Evolutionary conservation across 495 filamentous ascomycete genomes (phyloP), one percentile per base, ranked within the genome.

Genomic region (Hypoxylon perforatum): DNA sequence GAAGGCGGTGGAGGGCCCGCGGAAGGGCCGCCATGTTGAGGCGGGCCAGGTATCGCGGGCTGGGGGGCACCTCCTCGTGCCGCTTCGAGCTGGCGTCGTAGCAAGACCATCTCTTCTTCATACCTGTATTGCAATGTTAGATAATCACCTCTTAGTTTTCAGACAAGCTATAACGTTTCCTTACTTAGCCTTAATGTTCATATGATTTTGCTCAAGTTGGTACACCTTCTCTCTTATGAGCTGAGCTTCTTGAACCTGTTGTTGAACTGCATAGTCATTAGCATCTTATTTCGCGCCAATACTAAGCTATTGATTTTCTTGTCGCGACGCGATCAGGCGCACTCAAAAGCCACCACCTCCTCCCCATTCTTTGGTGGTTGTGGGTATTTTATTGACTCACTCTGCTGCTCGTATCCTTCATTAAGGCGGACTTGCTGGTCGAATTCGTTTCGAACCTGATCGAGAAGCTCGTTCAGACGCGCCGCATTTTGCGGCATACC

Each of bases 171-270:
- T 25, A 62, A 11, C 19, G 12, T 35, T 28, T 42, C 75, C 88
- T 74, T 82, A 99, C 95, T 97, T 96, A 75, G 86, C 81, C 81
- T 97, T 98, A 75, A 97, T 89, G 17, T 84, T 83, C 36, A 91
- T 80, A 73, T 99, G 95, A 18, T 88, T 84, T 71, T 95, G 92
- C 77, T 99, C 94, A 67, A 99, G 85, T 61, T 91, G 85, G 72
- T 90, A 97, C 52, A 99, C 91, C 75, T 94, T 96, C 74, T 93
- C 88, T 53, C 93, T 87, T 46, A 99, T 91, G 74, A 96, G 83
- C 66, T 96, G 91, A 85, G 98, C 93, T 76, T 99, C 95, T 50
- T 94, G 85, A 57, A 96, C 87, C 73, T 98, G 95, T 28, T 85
- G 83, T 42, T 90, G 87, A 68, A 97, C 94, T 98, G 71, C 55